Evolutionary conservation across 2,329 filamentous ascomycete genomes (phyloP).

Genomic region (Phaeosphaeriaceae sp.): DNA sequence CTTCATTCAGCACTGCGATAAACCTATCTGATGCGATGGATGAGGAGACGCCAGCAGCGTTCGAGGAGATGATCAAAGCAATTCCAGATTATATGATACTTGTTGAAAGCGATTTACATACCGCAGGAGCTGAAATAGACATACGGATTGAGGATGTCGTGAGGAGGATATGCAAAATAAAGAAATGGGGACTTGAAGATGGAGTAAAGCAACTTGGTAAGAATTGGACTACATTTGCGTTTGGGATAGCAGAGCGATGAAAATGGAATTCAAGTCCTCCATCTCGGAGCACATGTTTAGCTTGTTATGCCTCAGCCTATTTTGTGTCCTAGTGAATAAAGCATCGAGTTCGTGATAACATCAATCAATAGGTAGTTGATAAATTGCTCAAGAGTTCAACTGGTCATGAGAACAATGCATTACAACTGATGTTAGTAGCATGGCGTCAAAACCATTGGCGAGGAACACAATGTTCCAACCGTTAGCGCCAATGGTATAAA

Average conservation of each 20-base stretch:
- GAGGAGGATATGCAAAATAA: constrained; percentile 76
- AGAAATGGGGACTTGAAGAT: constrained; percentile 76
- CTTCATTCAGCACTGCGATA: constrained; percentile 85
- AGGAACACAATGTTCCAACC: too few species aligned
- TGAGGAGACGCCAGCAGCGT: constrained; percentile 58
- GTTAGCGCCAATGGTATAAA: too few species aligned
- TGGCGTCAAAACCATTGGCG: too few species aligned
- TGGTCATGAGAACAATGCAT: too few species aligned
- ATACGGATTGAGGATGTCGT: constrained; percentile 74
- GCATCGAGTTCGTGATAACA: too few species aligned
- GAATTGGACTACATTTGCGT: constrained; percentile 82
- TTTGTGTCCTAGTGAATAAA: too few species aligned
- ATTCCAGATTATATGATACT: constrained; percentile 81
- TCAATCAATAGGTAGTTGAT: too few species aligned
- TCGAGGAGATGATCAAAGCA: constrained; percentile 70
- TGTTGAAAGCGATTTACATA: constrained; percentile 89
- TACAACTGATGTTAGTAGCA: too few species aligned
- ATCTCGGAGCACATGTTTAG: too few species aligned
- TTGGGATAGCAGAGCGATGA: constrained; percentile 55
- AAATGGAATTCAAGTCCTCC: background rate
- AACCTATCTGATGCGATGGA: constrained; percentile 67
- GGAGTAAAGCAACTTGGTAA: constrained; percentile 70
- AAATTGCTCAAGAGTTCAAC: too few species aligned
- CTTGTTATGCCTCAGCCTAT: too few species aligned
- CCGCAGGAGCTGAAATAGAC: constrained; percentile 83